Evolutionary conservation across 2,329 filamentous ascomycete species (phyloP).

Genomic region (Aureobasidium melanogenum): DNA sequence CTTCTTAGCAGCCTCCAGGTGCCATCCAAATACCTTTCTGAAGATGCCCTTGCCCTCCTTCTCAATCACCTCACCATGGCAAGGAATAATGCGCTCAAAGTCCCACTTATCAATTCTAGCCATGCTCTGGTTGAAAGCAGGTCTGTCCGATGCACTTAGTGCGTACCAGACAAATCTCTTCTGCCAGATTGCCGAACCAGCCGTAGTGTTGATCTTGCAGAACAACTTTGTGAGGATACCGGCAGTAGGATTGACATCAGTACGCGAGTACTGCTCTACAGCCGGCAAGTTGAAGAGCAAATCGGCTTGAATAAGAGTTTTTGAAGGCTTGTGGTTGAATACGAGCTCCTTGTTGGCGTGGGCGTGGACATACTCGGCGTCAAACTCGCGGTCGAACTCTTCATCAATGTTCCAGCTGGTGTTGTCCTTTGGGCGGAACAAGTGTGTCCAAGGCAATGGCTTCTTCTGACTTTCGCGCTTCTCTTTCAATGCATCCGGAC

Average conservation of each 20-base stretch:
- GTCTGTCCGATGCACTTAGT: constrained; percentile 51
- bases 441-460: constrained; percentile 36
- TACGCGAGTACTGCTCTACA: constrained; percentile 64
- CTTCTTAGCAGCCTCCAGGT: constrained; percentile 47
- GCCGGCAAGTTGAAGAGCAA: constrained; percentile 86
- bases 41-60: constrained; percentile 65
- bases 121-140: constrained; percentile 61
- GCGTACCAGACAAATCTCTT: constrained; percentile 78
- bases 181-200: constrained; percentile 59
- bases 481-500: constrained; percentile 71
- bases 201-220: constrained; percentile 49
- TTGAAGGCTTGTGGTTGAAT: constrained; percentile 71
- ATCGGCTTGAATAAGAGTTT: constrained; percentile 79
- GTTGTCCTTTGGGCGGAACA: constrained; percentile 40
- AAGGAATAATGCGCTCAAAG: constrained; percentile 77
- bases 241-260: constrained; percentile 44
- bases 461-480: constrained; percentile 52
- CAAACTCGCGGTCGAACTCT: constrained; percentile 82
- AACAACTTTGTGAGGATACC: constrained; percentile 54
- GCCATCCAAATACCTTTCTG: constrained; percentile 73
- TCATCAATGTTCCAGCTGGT: constrained; percentile 47
- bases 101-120: constrained; percentile 68
- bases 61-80: constrained; percentile 86
- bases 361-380: constrained; percentile 69
- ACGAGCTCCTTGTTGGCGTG: constrained; percentile 83